Evolutionary conservation across 306 rosid genomes (phyloP).

Genomic region (Dalbergia cochinchinensis): DNA sequence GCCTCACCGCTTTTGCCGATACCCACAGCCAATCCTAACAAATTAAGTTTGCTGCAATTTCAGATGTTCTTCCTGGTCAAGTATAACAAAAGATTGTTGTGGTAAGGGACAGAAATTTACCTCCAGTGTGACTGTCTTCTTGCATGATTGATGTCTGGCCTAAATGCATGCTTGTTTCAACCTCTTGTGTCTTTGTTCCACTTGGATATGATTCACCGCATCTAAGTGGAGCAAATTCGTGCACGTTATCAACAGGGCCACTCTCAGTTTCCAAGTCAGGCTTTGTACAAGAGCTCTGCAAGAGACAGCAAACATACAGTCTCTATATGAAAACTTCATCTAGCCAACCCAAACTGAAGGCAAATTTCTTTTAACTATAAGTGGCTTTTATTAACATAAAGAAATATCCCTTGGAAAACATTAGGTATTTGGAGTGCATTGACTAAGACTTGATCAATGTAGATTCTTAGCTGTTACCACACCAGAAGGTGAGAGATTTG

Average conservation of each 20-base stretch:
- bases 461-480: neutral
- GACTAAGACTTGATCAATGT: constrained; percentile 3
- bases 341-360: constrained; percentile 48
- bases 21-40: constrained; percentile 58
- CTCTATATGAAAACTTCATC: constrained; percentile 47
- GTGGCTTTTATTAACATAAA: neutral
- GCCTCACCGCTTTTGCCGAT: constrained; percentile 51
- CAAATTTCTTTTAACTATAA: constrained; percentile 41
- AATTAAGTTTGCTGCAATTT: constrained; percentile 37
- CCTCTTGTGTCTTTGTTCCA: constrained; percentile 57
- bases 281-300: constrained; percentile 96
- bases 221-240: constrained; percentile 59
- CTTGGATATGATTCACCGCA: constrained; percentile 52
- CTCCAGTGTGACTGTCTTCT: constrained; percentile 62
- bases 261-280: constrained; percentile 83
- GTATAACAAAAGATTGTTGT: constrained; percentile 33
- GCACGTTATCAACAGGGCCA: constrained; percentile 52
- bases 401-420: constrained; percentile 15
- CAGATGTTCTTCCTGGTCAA: constrained; percentile 39
- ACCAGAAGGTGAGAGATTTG: neutral
- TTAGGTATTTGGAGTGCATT: constrained; percentile 22
- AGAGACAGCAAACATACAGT: constrained; percentile 58
- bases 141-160: constrained; percentile 51
- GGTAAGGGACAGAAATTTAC: constrained; percentile 51
- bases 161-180: constrained; percentile 51